Evolutionary conservation across 2,329 filamentous ascomycete species (phyloP), one percentile per base, ranked within the genome.

Genomic region (Venturia nashicola): DNA sequence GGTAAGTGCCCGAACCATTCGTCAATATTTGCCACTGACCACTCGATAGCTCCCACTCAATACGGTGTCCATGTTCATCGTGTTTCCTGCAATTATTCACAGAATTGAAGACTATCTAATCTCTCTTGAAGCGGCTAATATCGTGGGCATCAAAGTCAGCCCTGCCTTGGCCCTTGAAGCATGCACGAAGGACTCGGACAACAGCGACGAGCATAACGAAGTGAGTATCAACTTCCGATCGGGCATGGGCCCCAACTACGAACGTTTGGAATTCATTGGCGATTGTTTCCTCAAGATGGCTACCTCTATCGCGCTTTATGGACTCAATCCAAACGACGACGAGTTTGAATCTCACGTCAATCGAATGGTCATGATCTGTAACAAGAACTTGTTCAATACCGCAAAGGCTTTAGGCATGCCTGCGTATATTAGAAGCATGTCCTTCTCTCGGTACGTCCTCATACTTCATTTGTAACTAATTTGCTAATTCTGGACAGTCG

Each of bases 271-370:
- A 70, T 96, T 97, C 65, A 80, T 97, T 2, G 94, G 94, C 0
- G 94, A 99, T 72, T 89, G 88, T 42, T 96, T 97, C 70, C 80
- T 99, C 65, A 99, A 99, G 75, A 93, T 97, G 86, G 90, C 90
- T 12, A 97, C 93, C 0, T 93, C 92, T 0, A 91, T 99, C 62
- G 86, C 91, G 0, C 79, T 96, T 0, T 97, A 89, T 71, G 87
- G 88, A 0, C 81, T 86, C 36, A 85, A 89, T 23, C 90, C 91
- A 0, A 83, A 89, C 59, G 85, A 88, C 66, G 85, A 91, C 67
- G 94, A 99, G 71, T 95, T 87, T 60, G 86, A 90, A 64, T 94
- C 90, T 69, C 94, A 99, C 70, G 89, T 96, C 8, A 87, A 91
- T 68, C 86, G 94, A 18, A 97, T 97, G 93, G 72, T 88, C 23